These are phyloP conservation scores for Hypoxylon sp. DNA, from an alignment of 2,329 filamentous ascomycete genomes.

Conservation along the genomic window DNA sequence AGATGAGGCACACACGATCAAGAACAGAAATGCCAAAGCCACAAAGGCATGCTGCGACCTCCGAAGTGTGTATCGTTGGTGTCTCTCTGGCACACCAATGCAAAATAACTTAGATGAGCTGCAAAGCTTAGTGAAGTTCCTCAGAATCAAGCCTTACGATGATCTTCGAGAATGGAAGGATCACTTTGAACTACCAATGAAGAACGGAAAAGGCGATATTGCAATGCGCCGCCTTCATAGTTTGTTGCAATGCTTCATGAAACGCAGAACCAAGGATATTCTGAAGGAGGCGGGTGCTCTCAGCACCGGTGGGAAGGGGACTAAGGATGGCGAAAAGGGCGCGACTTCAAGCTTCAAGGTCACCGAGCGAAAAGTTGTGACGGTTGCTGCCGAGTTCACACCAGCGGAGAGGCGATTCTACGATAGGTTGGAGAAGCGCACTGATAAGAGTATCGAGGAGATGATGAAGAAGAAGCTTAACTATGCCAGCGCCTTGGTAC, in stretches of 20 bases:
- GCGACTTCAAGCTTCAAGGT: constrained; percentile 83
- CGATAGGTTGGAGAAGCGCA: constrained; percentile 83
- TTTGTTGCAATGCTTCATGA: constrained; percentile 95
- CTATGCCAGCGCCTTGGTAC: constrained; percentile 93
- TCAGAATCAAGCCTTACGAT: constrained; percentile 92
- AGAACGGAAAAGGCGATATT: constrained; percentile 88
- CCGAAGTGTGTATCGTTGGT: constrained; percentile 92
- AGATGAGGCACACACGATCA: constrained; percentile 98
- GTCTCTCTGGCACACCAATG: constrained; percentile 95
- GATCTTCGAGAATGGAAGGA: constrained; percentile 90
- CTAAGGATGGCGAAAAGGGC: constrained; percentile 62
- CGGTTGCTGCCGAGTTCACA: constrained; percentile 83
- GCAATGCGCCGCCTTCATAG: constrained; percentile 89
- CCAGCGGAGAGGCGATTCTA: constrained; percentile 89
- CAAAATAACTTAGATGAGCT: constrained; percentile 98
- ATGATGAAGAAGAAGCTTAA: constrained; percentile 90
- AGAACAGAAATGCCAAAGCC: constrained; percentile 96
- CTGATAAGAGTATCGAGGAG: constrained; percentile 86
- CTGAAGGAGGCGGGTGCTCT: constrained; percentile 88
- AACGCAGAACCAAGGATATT: constrained; percentile 98
- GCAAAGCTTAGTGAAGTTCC: constrained; percentile 92
- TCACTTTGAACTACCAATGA: constrained; percentile 90
- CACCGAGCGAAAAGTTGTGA: constrained; percentile 89
- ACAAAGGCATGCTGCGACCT: constrained; percentile 93
- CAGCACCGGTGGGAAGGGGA: constrained; percentile 79